Conservation (phyloP, 2,329 filamentous ascomycete genomes). For the Tothia fuscella region DNA sequence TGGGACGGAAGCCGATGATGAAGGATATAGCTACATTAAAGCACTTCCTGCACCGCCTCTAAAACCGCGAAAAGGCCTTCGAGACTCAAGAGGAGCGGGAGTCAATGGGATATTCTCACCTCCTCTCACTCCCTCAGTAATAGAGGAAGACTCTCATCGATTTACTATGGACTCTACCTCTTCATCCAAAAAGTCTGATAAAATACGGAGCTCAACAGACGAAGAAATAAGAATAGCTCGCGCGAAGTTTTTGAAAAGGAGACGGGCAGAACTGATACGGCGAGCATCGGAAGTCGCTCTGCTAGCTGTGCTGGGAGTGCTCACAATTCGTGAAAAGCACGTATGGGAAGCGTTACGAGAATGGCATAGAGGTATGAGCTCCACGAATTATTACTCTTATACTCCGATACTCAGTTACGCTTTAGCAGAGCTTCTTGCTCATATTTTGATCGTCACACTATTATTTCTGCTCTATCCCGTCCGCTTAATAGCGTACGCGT, state of each 20-base stretch:
- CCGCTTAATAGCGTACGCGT: slow-evolving; percentile 19
- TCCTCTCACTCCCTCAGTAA: slow-evolving; percentile 34
- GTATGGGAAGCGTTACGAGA: slow-evolving; percentile 19
- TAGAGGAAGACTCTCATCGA: slow-evolving; percentile 34
- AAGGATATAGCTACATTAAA: slow-evolving; percentile 62
- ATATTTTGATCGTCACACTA: slow-evolving; percentile 22
- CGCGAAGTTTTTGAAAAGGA: slow-evolving; percentile 66
- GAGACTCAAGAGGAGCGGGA: slow-evolving; percentile 29
- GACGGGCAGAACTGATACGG: slow-evolving; percentile 81
- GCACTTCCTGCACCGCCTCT: slow-evolving; percentile 69
- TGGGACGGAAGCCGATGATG: slow-evolving; percentile 90
- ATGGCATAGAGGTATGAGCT: slow-evolving; percentile 29
- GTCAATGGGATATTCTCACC: slow-evolving; percentile 25
- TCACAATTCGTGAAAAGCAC: slow-evolving; percentile 30
- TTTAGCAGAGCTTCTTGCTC: slow-evolving; percentile 29
- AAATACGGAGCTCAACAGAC: slow-evolving; percentile 18
- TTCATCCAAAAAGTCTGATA: slow-evolving; percentile 8
- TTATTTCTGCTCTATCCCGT: slow-evolving; percentile 27
- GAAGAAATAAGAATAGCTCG: slow-evolving; percentile 30
- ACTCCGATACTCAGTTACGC: background rate
- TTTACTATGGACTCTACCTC: slow-evolving; percentile 12
- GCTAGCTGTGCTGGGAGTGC: slow-evolving; percentile 38
- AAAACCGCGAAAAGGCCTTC: slow-evolving; percentile 63
- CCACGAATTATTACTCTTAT: background rate
- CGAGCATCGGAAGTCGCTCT: slow-evolving; percentile 43